These are phyloP conservation scores for Malus orientalis DNA, from an alignment of 306 rosid genomes.

Conservation along the genomic window DNA sequence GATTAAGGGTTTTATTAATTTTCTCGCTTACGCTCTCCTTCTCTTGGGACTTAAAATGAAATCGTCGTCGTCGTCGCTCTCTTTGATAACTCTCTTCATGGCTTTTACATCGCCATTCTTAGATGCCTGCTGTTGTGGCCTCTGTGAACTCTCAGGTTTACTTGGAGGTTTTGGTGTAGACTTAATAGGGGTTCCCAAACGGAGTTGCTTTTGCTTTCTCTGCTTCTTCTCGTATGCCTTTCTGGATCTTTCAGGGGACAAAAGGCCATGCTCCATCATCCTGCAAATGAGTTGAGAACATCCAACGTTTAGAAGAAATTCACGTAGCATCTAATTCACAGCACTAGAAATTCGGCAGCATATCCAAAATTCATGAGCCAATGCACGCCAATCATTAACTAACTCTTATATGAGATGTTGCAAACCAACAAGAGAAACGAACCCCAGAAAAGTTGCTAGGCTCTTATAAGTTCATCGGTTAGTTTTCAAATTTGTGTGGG, in stretches of 20 bases:
- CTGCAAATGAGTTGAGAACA: constrained; percentile 25
- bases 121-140: constrained; percentile 53
- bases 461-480: not conserved
- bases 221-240: constrained; percentile 77
- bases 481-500: not conserved
- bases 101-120: constrained; percentile 72
- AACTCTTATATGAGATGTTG: not conserved
- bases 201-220: constrained; percentile 73
- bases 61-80: constrained; percentile 54
- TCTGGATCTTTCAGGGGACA: constrained; percentile 71
- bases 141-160: constrained; percentile 59
- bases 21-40: constrained; percentile 45
- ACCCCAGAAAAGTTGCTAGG: not conserved
- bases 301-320: constrained; percentile 5
- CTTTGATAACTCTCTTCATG: constrained; percentile 42
- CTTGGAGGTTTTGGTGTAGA: constrained; percentile 31
- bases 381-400: too few species aligned
- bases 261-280: constrained; percentile 96
- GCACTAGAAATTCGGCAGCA: not conserved
- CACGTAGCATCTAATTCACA: not conserved
- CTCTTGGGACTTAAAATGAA: constrained; percentile 68
- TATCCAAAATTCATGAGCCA: not conserved
- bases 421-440: not conserved
- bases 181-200: constrained; percentile 75
- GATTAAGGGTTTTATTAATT: not conserved